Evolutionary conservation across 768 basidiomycete genomes (phyloP), one percentile per base, ranked within the genome.

Genomic region (Megacollybia marginata): DNA sequence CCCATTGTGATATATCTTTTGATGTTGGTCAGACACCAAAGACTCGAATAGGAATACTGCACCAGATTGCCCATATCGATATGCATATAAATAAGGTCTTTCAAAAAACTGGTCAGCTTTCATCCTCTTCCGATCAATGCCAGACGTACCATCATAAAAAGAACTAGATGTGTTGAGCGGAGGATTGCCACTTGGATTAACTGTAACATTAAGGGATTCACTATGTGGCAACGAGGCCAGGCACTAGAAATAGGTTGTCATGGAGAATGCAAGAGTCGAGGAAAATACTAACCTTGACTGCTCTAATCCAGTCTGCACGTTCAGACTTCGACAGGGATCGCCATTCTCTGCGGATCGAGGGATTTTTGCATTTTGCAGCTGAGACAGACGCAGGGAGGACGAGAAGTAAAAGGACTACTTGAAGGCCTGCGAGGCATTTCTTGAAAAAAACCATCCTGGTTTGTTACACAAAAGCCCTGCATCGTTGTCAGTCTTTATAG

Each of bases 1-100:
- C 18, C 56, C 61, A 11, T 56, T 61, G 8, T 49, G 54, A 43
- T 59, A 57, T 12, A 61, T 56, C 56, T 57, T 34, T 12, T 33
- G 40, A 20, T 16, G 44, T 34, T 23, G 47, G n/a, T 16, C 42
- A 31, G 16, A 44, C 31, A 33, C 15, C 42, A 18, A 12, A n/a
- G 15, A 47, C 23, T 28, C 33, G 23, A 6, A 28, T 40, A 31
- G 34, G 32, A 40, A 43, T 36, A 18, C 38, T 13, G 28, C 28
- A 49, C 52, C 9, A 44, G 40, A 33, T 18, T 33, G 19, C 44
- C 51, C 38, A 55, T 34, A 48, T 55, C 53, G 48, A 59, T 55
- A 46, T 60, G 59, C 7, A 57, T 47, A 23, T 59, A 57, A 19
- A 55, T 52, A 32, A 57, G 20, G 47, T 57, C 23, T 28, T 3